phyloP scores from a whole-genome alignment of 257 asterid genomes.

The Fraxinus excelsior region DNA sequence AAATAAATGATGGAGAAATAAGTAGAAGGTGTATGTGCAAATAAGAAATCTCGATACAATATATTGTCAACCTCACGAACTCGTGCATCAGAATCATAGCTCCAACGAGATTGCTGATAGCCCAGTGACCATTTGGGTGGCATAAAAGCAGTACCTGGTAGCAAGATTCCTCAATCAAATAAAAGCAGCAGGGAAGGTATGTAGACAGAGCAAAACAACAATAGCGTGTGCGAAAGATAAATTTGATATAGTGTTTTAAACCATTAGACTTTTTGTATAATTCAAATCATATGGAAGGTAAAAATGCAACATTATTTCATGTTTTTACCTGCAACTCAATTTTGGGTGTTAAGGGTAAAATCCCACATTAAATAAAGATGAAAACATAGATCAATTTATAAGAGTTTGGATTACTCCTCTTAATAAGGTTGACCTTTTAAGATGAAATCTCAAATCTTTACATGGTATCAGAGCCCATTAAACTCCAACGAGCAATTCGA shows the following conservation, averaged over 20 bases:
- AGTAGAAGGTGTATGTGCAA: conserved; percentile 2
- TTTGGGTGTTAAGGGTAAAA: no score
- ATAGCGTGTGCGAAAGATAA: background rate
- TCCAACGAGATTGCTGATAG: conserved; percentile 98
- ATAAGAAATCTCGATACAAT: conserved; percentile 3
- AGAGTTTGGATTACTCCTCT: no score
- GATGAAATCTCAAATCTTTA: no score
- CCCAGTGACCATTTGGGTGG: conserved; percentile 99
- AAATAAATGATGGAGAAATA: background rate
- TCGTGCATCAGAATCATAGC: conserved; percentile 75
- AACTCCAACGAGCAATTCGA: no score
- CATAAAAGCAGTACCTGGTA: conserved; percentile 83
- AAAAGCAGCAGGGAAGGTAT: background rate
- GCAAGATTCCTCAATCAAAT: conserved; percentile 18
- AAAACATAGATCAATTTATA: no score
- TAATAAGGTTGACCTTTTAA: no score
- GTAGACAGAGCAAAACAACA: background rate
- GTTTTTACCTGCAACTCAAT: conserved; percentile 4
- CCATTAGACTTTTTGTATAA: background rate
- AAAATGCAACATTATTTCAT: background rate
- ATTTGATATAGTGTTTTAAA: background rate
- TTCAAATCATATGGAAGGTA: background rate
- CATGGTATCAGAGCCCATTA: no score
- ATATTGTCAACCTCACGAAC: conserved; percentile 78
- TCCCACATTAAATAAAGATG: no score